Percentiles rank a stretch among this genome's conserved stretches.
phyloP scores from a whole-genome alignment of 371 early-diverging fungal genomes.

The Haplosporangium sp. region DNA sequence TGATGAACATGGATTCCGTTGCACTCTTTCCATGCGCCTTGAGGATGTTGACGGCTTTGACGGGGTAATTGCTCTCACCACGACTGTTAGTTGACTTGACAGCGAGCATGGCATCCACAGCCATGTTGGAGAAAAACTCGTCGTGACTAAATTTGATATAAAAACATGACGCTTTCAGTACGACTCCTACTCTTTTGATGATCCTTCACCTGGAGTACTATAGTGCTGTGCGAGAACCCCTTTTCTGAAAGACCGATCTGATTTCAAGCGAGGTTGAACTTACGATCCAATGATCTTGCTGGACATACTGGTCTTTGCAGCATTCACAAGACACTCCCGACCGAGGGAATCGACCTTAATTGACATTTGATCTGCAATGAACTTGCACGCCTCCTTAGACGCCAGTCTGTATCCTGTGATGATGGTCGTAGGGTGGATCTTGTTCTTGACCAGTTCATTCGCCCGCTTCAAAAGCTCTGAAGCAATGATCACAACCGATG shows the following conservation, averaged over 20 bases:
- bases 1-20: conserved; percentile 90
- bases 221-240: background rate
- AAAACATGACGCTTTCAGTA: background rate
- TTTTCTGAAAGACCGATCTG: background rate
- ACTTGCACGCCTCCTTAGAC: conserved; percentile 98
- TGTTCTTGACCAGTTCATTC: conserved; percentile 96
- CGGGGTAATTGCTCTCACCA: conserved; percentile 95
- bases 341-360: conserved; percentile 94
- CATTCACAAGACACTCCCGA: conserved; percentile 93
- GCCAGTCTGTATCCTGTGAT: conserved; percentile 98
- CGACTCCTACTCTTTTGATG: too few species aligned
- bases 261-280: conserved; percentile 37
- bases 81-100: conserved; percentile 90
- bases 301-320: conserved; percentile 98
- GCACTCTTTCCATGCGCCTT: conserved; percentile 99
- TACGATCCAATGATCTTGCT: conserved; percentile 97
- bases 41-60: conserved; percentile 98
- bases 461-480: conserved; percentile 97
- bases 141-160: conserved; percentile 83
- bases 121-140: conserved; percentile 97
- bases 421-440: conserved; percentile 99
- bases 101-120: conserved; percentile 94
- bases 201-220: background rate
- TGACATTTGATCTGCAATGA: conserved; percentile 97
- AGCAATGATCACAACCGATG: conserved; percentile 99